phyloP scores from a whole-genome alignment of 768 basidiomycete species.

The Trametes cinnabarina region DNA sequence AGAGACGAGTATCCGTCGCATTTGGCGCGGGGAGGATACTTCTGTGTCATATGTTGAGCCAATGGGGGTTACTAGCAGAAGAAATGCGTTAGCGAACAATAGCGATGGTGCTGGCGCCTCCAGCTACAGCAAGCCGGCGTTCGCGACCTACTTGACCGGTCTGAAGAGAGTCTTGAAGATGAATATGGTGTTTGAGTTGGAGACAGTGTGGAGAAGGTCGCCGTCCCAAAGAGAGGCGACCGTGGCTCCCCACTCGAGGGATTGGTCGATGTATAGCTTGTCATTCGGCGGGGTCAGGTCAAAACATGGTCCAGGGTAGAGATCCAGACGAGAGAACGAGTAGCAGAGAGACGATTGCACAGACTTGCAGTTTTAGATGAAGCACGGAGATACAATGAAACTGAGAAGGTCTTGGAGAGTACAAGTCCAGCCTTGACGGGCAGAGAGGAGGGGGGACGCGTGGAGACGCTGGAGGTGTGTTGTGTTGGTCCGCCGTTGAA shows the following conservation, averaged over 20 bases:
- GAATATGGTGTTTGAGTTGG: constrained; percentile 55
- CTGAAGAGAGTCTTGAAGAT: constrained; percentile 56
- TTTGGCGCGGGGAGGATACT: constrained; percentile 44
- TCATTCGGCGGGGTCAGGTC: constrained; percentile 30
- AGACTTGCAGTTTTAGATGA: too few relatives aligned
- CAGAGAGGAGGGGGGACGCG: background rate
- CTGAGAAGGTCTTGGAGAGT: background rate
- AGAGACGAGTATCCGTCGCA: constrained; percentile 56
- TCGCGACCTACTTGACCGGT: constrained; percentile 47
- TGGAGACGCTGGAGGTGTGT: background rate
- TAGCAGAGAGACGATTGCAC: too few relatives aligned
- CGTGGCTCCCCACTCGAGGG: constrained; percentile 38
- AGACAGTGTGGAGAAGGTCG: constrained; percentile 52
- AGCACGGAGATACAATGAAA: background rate
- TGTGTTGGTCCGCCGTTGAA: constrained; percentile 22
- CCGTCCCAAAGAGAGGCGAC: constrained; percentile 63
- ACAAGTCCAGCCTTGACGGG: background rate
- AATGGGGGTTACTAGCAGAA: constrained; percentile 41
- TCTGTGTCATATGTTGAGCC: constrained; percentile 48
- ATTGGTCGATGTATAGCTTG: constrained; percentile 34
- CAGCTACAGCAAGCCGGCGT: background rate
- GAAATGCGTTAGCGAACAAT: background rate
- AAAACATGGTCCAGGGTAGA: constrained; percentile 6
- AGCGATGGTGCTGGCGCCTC: background rate
- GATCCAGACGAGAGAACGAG: background rate